These are phyloP conservation scores for Suhomyces atakaporum DNA, from an alignment of 1,139 yeast genomes.

Conservation along the genomic window DNA sequence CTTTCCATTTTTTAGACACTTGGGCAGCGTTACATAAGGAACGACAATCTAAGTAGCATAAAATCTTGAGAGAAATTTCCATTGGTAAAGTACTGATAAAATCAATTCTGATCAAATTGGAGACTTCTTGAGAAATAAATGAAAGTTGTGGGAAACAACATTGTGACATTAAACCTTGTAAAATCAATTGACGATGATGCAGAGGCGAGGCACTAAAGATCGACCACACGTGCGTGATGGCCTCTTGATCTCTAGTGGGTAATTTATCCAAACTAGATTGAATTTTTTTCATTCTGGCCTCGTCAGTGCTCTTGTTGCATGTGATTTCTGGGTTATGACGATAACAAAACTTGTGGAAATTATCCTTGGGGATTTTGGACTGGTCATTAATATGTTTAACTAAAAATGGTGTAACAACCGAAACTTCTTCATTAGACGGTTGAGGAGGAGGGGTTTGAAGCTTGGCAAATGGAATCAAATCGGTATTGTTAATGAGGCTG, in stretches of 20 bases:
- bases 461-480: conserved; percentile 3
- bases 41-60: conserved; percentile 87
- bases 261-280: conserved; percentile 60
- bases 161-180: conserved; percentile 82
- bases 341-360: conserved; percentile 73
- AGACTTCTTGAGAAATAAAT: conserved; percentile 75
- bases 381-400: conserved; percentile 48
- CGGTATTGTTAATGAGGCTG: conserved; percentile 11
- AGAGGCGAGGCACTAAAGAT: conserved; percentile 72
- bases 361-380: conserved; percentile 46
- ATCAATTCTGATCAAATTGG: conserved; percentile 80
- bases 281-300: conserved; percentile 60
- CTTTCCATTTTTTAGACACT: conserved; percentile 84
- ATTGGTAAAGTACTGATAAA: conserved; percentile 82
- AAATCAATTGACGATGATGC: conserved; percentile 67
- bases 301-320: conserved; percentile 73
- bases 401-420: conserved; percentile 49
- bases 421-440: conserved; percentile 18
- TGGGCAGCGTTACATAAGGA: conserved; percentile 92
- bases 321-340: conserved; percentile 86
- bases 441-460: conserved; percentile 8
- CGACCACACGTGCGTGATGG: conserved; percentile 77
- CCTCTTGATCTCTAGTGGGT: conserved; percentile 65
- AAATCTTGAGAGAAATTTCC: conserved; percentile 79
- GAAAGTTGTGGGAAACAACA: conserved; percentile 96